Evolutionary conservation across 148 eudicot genomes (phyloP).

Genomic region (Polygonum maritimum): DNA sequence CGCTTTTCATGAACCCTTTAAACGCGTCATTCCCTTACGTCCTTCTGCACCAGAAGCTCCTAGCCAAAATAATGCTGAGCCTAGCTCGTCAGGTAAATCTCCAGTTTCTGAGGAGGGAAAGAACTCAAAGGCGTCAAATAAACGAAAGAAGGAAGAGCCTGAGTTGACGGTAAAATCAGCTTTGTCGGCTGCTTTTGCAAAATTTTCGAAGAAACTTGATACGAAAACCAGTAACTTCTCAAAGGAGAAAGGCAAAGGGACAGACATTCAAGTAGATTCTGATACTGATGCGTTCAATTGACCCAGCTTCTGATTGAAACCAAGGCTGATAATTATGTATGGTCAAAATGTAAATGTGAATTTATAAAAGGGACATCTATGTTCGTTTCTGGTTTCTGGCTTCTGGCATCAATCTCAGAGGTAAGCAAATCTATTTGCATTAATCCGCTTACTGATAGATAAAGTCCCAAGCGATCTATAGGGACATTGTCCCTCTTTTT

Average conservation of each 20-base stretch:
- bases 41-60: conserved; percentile 34
- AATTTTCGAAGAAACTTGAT: conserved; percentile 40
- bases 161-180: conserved; percentile 57
- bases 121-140: conserved; percentile 32
- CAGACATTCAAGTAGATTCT: conserved; percentile 8
- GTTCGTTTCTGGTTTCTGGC: neutral
- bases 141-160: conserved; percentile 49
- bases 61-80: conserved; percentile 17
- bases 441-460: neutral
- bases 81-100: conserved; percentile 21
- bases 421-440: neutral
- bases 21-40: conserved; percentile 49
- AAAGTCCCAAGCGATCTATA: neutral
- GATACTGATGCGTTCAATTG: neutral
- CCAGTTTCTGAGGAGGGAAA: conserved; percentile 32
- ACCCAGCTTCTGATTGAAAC: conserved; percentile 10
- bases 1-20: conserved; percentile 88
- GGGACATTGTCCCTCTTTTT: neutral
- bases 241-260: conserved; percentile 22
- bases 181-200: conserved; percentile 62
- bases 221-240: conserved; percentile 25
- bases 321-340: neutral
- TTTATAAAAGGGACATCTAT: neutral
- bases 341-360: neutral
- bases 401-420: neutral